Base-by-base conservation (phyloP, 2,329 filamentous ascomycete species). In the Anthostomella pinea region DNA sequence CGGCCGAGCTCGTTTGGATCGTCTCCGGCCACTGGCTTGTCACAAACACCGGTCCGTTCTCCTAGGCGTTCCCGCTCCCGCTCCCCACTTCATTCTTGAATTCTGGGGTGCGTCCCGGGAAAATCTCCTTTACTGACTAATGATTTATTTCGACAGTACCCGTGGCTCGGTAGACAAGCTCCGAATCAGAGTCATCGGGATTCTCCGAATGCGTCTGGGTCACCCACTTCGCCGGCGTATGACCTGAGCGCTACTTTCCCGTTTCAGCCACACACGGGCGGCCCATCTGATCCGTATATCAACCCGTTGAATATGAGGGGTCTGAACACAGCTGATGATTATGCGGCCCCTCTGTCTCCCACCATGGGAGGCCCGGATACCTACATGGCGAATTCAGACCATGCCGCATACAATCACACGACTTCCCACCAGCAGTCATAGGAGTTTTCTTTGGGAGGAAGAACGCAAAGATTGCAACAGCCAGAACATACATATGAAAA, bases 391-490 rank as follows among this genome's bases (percentile, higher is more conserved):
- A 47, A 40, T 16, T 29, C 45, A 5, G 43, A 47, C 10, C 48
- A 51, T 25, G 1, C 26, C 11, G 11, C 29, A 16, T 42, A 49
- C 30, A 48, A 44, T 23, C 50, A 49, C 16, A 31, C 49, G 23
- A 40, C 41, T 40, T 39, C 51, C 30, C 53, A 51, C 29, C 52
- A 51, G 20, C 50, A 49, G 40, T 43, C 41, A 27, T 56, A 56
- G 51, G 45, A 37, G 41, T 14, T 26, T 27, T 31, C 23, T 26
- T 38, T 40, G 21, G 37, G 23, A 30, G 37, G 37, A 43, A 45
- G 41, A 35, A 26, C 43, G 24, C 13, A 6, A 11, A 6, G 7
- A 17, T n/a, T 42, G 33, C 26, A 14, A 24, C 30, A n/a, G n/a
- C n/a, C n/a, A n/a, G n/a, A n/a, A n/a, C n/a, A n/a, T n/a, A n/a